phyloP scores from a whole-genome alignment of 1,139 yeast genomes.

The Blastobotrys apis region DNA sequence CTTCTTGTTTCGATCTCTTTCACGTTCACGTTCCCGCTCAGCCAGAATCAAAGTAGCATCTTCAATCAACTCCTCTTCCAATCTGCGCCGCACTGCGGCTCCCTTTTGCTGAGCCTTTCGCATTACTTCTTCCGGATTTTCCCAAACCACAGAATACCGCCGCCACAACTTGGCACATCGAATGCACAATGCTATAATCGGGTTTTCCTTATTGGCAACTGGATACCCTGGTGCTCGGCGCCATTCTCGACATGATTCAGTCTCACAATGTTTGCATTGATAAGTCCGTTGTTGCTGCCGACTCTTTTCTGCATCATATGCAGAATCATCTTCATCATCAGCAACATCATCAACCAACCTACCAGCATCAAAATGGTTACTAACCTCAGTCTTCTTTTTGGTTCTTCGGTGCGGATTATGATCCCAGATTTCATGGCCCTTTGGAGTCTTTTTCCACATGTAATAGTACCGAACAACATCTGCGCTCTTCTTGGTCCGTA shows the following conservation, averaged over 20 bases:
- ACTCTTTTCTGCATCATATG: slow-evolving; percentile 55
- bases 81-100: slow-evolving; percentile 56
- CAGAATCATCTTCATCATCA: slow-evolving; percentile 67
- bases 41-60: slow-evolving; percentile 60
- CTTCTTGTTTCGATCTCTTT: slow-evolving; percentile 20
- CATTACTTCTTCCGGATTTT: slow-evolving; percentile 65
- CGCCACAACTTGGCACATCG: slow-evolving; percentile 93
- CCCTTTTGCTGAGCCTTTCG: slow-evolving; percentile 45
- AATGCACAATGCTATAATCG: slow-evolving; percentile 60
- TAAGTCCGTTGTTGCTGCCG: slow-evolving; percentile 38
- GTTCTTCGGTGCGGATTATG: slow-evolving; percentile 34
- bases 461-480: slow-evolving; percentile 84
- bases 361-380: slow-evolving; percentile 24
- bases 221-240: slow-evolving; percentile 61
- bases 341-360: slow-evolving; percentile 49
- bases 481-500: slow-evolving; percentile 63
- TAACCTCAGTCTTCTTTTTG: slow-evolving; percentile 35
- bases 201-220: slow-evolving; percentile 38
- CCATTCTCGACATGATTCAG: slow-evolving; percentile 59
- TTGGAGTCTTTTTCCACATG: slow-evolving; percentile 81
- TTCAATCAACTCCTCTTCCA: slow-evolving; percentile 67
- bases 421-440: slow-evolving; percentile 79
- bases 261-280: slow-evolving; percentile 62
- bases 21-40: slow-evolving; percentile 41
- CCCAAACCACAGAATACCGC: slow-evolving; percentile 88